A percentile compares a stretch with the other conserved stretches of the same genome.
Conservation (phyloP, 2,329 filamentous ascomycete genomes). For the Aspergillus sp. region DNA sequence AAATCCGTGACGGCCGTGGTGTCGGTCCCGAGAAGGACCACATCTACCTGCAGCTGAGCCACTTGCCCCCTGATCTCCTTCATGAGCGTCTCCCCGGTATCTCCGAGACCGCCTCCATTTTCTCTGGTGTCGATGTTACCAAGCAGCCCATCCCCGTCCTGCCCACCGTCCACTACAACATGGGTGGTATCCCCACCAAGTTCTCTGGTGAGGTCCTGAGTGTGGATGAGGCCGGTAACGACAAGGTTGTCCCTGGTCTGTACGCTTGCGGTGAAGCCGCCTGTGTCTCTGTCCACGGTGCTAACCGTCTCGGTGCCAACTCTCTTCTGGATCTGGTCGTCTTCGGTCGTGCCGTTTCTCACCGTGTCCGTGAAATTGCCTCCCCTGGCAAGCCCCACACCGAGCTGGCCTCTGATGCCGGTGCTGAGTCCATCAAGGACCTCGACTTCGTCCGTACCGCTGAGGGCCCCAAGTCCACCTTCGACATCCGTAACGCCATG, state of each 20-base stretch:
- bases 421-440: slow-evolving; percentile 79
- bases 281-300: slow-evolving; percentile 96
- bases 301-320: slow-evolving; percentile 97
- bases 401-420: slow-evolving; percentile 79
- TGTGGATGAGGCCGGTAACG: slow-evolving; percentile 79
- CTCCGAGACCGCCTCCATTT: slow-evolving; percentile 96
- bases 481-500: slow-evolving; percentile 87
- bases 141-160: slow-evolving; percentile 97
- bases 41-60: slow-evolving; percentile 96
- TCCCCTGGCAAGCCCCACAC: slow-evolving; percentile 77
- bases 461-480: slow-evolving; percentile 80
- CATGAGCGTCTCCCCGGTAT: slow-evolving; percentile 97
- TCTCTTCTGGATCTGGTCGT: slow-evolving; percentile 96
- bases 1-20: slow-evolving; percentile 96
- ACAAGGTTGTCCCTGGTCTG: slow-evolving; percentile 90
- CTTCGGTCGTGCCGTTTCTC: slow-evolving; percentile 94
- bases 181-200: slow-evolving; percentile 97
- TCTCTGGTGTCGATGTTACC: slow-evolving; percentile 92
- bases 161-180: slow-evolving; percentile 98
- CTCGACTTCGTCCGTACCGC: slow-evolving; percentile 84
- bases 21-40: slow-evolving; percentile 97
- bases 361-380: slow-evolving; percentile 95
- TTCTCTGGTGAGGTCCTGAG: slow-evolving; percentile 97
- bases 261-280: slow-evolving; percentile 97
- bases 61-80: slow-evolving; percentile 86